These are phyloP conservation scores for Ogataea methylovora DNA, from an alignment of 805 yeast genomes.

Conservation along the genomic window DNA sequence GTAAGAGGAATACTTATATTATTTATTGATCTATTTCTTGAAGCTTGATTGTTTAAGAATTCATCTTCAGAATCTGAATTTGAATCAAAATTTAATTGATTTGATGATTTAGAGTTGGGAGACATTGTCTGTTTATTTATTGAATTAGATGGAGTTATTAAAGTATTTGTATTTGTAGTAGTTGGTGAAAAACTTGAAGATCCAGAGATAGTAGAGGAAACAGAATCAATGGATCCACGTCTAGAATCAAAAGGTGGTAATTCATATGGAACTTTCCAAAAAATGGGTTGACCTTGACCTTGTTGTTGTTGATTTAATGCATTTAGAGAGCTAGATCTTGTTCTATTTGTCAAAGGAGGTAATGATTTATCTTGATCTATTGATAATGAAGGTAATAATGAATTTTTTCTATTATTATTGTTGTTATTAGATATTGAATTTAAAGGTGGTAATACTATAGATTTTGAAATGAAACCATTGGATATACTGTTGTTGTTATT, in stretches of 20 bases:
- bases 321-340: neutral
- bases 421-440: neutral
- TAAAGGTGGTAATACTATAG: slow-evolving; percentile 1
- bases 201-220: slow-evolving; percentile 38
- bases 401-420: neutral
- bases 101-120: slow-evolving; percentile 10
- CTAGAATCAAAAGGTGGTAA: slow-evolving; percentile 32
- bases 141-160: slow-evolving; percentile 13
- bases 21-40: slow-evolving; percentile 14
- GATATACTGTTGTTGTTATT: slow-evolving; percentile 3
- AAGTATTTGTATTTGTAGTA: slow-evolving; percentile 12
- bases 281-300: slow-evolving; percentile 19
- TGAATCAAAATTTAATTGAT: slow-evolving; percentile 1
- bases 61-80: slow-evolving; percentile 27
- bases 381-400: neutral
- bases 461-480: slow-evolving; percentile 2
- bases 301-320: slow-evolving; percentile 1
- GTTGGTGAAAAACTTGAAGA: slow-evolving; percentile 16
- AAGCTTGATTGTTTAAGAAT: slow-evolving; percentile 14
- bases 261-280: slow-evolving; percentile 60
- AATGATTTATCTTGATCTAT: slow-evolving; percentile 2
- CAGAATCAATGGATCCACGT: slow-evolving; percentile 42
- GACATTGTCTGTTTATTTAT: slow-evolving; percentile 4
- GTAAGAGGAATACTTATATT: slow-evolving; percentile 18
- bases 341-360: slow-evolving; percentile 14